Conservation (phyloP, 2,329 filamentous ascomycete species). For the Diaporthe sp. region DNA sequence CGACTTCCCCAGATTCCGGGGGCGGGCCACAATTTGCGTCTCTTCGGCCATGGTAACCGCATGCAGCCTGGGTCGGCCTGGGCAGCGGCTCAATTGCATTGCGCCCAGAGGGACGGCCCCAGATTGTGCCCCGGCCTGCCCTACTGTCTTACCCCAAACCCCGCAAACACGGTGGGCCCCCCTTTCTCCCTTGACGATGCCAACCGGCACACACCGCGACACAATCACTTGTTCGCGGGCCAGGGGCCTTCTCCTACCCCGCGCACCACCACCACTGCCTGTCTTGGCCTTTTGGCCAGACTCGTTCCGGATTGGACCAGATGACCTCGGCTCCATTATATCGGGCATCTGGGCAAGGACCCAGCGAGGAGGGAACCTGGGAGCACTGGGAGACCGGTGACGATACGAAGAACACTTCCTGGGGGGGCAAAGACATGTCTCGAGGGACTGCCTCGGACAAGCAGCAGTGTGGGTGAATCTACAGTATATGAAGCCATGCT, state of each 20-base stretch:
- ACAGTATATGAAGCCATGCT: conserved; percentile 2
- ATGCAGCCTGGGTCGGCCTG: conserved; percentile 5
- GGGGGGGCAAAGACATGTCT: not conserved
- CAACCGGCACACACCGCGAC: not conserved
- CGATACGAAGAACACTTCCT: not conserved
- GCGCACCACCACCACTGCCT: not conserved
- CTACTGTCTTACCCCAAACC: not conserved
- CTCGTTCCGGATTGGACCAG: conserved; percentile 17
- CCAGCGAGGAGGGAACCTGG: conserved; percentile 16
- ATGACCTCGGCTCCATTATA: conserved; percentile 19
- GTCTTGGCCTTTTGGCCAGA: not conserved
- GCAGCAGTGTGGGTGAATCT: too few species aligned
- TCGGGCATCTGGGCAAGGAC: conserved; percentile 17
- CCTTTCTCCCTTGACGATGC: not conserved
- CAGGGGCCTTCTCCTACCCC: conserved; percentile 6
- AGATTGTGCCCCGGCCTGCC: not conserved
- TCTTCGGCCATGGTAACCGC: conserved; percentile 2
- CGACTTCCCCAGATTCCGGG: conserved; percentile 16
- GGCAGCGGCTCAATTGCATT: conserved; percentile 22
- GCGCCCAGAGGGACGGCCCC: conserved; percentile 10
- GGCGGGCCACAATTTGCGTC: not conserved
- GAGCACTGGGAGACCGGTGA: not conserved
- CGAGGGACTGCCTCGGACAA: not conserved
- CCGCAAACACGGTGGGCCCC: conserved; percentile 16
- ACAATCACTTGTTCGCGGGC: not conserved